Percentiles rank a stretch among this genome's conserved stretches.
phyloP scores from a whole-genome alignment of 495 filamentous ascomycete genomes.

The Zalerion maritima region DNA sequence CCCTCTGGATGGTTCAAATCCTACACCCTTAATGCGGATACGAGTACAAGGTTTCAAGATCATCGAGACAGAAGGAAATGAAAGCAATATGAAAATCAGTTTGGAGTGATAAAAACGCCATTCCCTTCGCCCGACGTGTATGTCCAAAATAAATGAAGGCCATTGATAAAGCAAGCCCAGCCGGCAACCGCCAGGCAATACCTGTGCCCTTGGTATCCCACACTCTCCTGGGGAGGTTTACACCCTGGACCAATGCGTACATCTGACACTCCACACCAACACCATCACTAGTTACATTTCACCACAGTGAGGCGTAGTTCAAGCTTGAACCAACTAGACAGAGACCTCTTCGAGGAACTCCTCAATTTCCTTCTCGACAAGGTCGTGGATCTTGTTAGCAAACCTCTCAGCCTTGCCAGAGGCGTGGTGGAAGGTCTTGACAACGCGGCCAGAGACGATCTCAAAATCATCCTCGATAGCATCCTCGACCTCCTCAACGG shows the following conservation, averaged over 20 bases:
- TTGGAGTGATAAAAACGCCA: neutral
- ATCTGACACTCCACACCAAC: no score
- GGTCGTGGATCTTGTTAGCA: slow-evolving; percentile 36
- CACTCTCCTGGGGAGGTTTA: no score
- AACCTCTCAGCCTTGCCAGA: slow-evolving; percentile 32
- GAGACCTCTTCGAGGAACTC: slow-evolving; percentile 49
- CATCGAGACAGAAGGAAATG: neutral
- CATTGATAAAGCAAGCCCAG: neutral
- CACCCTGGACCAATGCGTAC: no score
- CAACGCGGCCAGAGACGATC: slow-evolving; percentile 37
- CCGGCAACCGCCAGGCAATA: neutral
- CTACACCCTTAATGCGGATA: no score
- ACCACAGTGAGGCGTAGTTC: no score
- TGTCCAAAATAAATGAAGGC: neutral
- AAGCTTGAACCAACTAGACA: no score
- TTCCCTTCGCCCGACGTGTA: neutral
- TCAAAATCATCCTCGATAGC: slow-evolving; percentile 44
- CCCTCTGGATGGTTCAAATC: no score
- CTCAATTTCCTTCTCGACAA: slow-evolving; percentile 51
- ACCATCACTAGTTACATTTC: no score
- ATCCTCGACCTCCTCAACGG: slow-evolving; percentile 41
- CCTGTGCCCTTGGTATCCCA: no score
- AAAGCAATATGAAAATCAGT: slow-evolving; percentile 1
- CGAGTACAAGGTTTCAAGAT: no score
- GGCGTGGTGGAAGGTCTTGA: slow-evolving; percentile 30